Percentiles rank a stretch among this genome's conserved stretches.
Evolutionary conservation across 345 rosid species (phyloP).

Genomic region (Salix dunnii): DNA sequence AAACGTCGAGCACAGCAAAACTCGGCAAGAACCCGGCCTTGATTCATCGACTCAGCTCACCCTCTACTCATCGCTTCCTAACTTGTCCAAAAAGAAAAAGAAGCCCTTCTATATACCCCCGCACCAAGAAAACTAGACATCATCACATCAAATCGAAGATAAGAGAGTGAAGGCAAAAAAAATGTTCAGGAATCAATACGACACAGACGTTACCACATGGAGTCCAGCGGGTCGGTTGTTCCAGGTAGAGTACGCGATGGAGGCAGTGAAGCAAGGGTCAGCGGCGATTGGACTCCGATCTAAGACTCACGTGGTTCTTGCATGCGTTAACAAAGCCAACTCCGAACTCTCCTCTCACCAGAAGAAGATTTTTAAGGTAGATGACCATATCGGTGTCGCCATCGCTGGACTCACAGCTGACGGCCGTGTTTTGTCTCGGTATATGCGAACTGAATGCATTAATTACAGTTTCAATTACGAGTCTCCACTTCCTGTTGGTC

Average conservation of each 20-base stretch:
- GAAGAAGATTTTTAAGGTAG: constrained; percentile 97
- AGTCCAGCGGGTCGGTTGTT: constrained; percentile 93
- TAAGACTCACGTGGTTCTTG: constrained; percentile 83
- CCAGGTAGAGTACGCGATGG: constrained; percentile 99
- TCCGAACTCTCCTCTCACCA: constrained; percentile 96
- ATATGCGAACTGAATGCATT: constrained; percentile 92
- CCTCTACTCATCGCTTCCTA: neutral
- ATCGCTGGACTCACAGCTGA: constrained; percentile 97
- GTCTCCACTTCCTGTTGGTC: constrained; percentile 94
- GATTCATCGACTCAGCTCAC: neutral
- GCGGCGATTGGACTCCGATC: constrained; percentile 99
- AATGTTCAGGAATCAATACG: constrained; percentile 98
- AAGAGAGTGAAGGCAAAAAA: neutral
- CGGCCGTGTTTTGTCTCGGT: constrained; percentile 93
- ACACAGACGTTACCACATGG: constrained; percentile 98
- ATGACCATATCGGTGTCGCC: constrained; percentile 95
- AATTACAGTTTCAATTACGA: constrained; percentile 83
- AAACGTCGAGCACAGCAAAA: neutral
- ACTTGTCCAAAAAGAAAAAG: constrained; percentile 10
- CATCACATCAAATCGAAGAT: neutral
- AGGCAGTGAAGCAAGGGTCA: constrained; percentile 98
- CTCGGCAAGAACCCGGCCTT: neutral
- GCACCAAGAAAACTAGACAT: neutral
- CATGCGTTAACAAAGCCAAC: constrained; percentile 88
- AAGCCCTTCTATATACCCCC: neutral